A percentile compares a stretch with the other conserved stretches of the same genome.
Evolutionary conservation across 148 eudicot genomes (phyloP).

Genomic region (Agrostemma githago): DNA sequence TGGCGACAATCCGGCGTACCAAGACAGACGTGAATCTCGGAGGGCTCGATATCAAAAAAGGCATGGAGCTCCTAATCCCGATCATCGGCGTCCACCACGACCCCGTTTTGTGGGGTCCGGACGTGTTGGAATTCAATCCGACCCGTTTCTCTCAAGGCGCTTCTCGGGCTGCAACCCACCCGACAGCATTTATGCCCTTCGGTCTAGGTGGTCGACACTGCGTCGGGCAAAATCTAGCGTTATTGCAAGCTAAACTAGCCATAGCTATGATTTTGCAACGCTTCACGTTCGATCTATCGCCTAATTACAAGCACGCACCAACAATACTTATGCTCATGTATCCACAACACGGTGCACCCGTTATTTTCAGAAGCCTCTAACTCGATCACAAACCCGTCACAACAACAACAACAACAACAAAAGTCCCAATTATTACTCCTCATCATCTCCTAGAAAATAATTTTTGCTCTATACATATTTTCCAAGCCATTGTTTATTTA

Average conservation of each 20-base stretch:
- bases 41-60: conserved; percentile 35
- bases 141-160: conserved; percentile 41
- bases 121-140: conserved; percentile 51
- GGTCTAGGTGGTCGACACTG: conserved; percentile 56
- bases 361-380: conserved; percentile 38
- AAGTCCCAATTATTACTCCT: neutral
- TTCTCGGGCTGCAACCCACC: conserved; percentile 42
- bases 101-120: conserved; percentile 45
- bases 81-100: conserved; percentile 62
- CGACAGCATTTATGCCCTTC: conserved; percentile 53
- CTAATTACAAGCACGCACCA: conserved; percentile 56
- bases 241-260: conserved; percentile 49
- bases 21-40: conserved; percentile 41
- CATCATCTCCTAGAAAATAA: conserved; percentile 5
- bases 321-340: conserved; percentile 51
- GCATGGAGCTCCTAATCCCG: conserved; percentile 48
- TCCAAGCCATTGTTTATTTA: conserved; percentile 4
- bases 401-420: neutral
- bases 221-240: conserved; percentile 54
- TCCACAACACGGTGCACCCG: conserved; percentile 55
- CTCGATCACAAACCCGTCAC: neutral
- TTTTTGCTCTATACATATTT: conserved; percentile 16
- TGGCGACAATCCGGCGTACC: conserved; percentile 47
- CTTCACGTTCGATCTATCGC: conserved; percentile 50
- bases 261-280: conserved; percentile 60